These are phyloP conservation scores for Cyathus striatus DNA, from an alignment of 768 basidiomycete species.

Conservation along the genomic window DNA sequence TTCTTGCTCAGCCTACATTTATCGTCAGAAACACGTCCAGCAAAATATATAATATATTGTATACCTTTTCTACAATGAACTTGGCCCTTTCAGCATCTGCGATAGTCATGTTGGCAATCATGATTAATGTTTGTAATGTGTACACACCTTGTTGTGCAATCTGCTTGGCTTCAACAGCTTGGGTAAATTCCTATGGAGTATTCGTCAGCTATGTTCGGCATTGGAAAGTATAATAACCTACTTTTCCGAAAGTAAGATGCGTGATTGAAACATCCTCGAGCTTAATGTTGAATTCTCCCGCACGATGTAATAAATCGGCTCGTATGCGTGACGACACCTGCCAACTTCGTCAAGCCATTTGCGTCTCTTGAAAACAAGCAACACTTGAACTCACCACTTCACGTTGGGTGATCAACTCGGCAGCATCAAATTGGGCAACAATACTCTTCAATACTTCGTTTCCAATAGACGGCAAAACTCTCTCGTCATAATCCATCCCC, in stretches of 20 bases:
- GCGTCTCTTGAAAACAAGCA: not conserved
- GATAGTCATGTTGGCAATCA: constrained; percentile 6
- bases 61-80: constrained; percentile 96
- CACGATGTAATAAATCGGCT: constrained; percentile 86
- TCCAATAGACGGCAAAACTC: constrained; percentile 94
- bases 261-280: constrained; percentile 98
- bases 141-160: constrained; percentile 92
- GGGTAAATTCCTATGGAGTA: constrained; percentile 74
- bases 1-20: constrained; percentile 90
- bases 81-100: constrained; percentile 97
- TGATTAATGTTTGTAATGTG: not conserved
- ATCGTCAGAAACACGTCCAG: constrained; percentile 4
- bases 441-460: constrained; percentile 98
- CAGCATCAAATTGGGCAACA: constrained; percentile 97
- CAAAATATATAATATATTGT: constrained; percentile 1
- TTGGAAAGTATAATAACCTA: constrained; percentile 19
- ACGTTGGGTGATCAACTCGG: constrained; percentile 94
- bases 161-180: constrained; percentile 99
- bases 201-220: not conserved
- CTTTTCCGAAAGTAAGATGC: constrained; percentile 85
- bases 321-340: constrained; percentile 90
- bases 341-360: constrained; percentile 1
- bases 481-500: constrained; percentile 96
- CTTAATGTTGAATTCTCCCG: constrained; percentile 92
- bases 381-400: constrained; percentile 80